Percentiles rank a stretch among this genome's conserved stretches.
Evolutionary conservation across 2,329 filamentous ascomycete species (phyloP).

Genomic region (Blumeriella jaapii): DNA sequence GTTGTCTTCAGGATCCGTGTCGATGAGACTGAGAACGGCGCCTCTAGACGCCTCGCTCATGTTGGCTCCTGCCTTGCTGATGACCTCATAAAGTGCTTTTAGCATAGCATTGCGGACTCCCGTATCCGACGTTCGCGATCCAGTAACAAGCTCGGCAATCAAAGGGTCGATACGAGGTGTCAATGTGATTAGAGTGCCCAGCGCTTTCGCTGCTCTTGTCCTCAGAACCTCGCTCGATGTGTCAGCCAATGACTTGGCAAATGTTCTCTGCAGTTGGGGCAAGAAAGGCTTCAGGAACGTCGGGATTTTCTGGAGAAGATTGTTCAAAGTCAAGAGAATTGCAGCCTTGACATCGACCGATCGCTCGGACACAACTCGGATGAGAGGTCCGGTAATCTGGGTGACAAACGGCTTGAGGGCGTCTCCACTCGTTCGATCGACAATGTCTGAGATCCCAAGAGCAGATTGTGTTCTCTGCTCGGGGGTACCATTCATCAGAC

Average conservation of each 20-base stretch:
- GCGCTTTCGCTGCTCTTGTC: conserved; percentile 78
- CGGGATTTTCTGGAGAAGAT: conserved; percentile 91
- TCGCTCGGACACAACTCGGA: conserved; percentile 92
- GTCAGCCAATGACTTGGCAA: conserved; percentile 91
- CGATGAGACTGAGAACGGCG: conserved; percentile 80
- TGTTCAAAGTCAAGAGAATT: conserved; percentile 88
- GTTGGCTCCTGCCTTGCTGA: conserved; percentile 85
- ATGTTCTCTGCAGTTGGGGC: conserved; percentile 90
- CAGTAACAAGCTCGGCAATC: conserved; percentile 85
- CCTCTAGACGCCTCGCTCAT: conserved; percentile 87
- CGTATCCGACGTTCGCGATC: conserved; percentile 76
- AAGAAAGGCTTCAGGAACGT: conserved; percentile 92
- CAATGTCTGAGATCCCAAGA: conserved; percentile 87
- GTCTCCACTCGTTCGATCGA: conserved; percentile 81
- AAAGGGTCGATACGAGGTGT: conserved; percentile 92
- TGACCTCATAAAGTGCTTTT: conserved; percentile 89
- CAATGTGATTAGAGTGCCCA: conserved; percentile 90
- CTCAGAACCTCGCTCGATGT: conserved; percentile 81
- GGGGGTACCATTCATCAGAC: conserved; percentile 88
- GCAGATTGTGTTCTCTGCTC: conserved; percentile 90
- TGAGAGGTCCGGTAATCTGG: conserved; percentile 92
- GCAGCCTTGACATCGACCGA: conserved; percentile 94
- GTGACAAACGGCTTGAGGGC: conserved; percentile 91
- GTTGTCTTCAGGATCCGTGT: conserved; percentile 65
- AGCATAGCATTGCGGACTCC: conserved; percentile 94